These are phyloP conservation scores for Trypanosoma lewisi DNA, from an alignment of 208 protist species.

Conservation along the genomic window DNA sequence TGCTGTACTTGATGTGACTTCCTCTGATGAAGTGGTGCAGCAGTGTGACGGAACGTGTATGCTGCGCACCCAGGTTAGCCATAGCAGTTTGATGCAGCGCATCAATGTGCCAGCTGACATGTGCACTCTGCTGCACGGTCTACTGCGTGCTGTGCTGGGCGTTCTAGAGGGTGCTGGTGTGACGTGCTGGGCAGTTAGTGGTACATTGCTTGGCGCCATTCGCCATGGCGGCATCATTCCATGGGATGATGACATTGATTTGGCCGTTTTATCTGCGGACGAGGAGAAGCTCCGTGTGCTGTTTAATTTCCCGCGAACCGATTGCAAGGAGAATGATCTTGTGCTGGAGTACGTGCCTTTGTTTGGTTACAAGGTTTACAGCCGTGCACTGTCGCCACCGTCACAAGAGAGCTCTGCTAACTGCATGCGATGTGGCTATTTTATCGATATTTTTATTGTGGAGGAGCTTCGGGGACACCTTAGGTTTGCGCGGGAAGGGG, in stretches of 20 bases:
- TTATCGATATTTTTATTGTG: conserved; percentile 34
- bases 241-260: conserved; percentile 45
- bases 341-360: conserved; percentile 33
- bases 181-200: conserved; percentile 22
- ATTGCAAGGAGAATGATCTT: conserved; percentile 7
- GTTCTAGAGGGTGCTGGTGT: conserved; percentile 14
- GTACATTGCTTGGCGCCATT: conserved; percentile 36
- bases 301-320: conserved; percentile 12
- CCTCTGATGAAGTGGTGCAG: conserved; percentile 13
- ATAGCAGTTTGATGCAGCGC: conserved; percentile 15
- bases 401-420: neutral
- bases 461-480: conserved; percentile 2
- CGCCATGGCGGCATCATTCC: conserved; percentile 36
- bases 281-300: conserved; percentile 16
- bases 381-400: conserved; percentile 14
- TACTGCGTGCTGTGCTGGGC: conserved; percentile 15
- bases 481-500: conserved; percentile 8
- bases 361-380: conserved; percentile 43
- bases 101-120: conserved; percentile 14
- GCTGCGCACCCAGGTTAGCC: neutral
- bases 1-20: neutral
- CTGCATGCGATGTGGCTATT: conserved; percentile 28
- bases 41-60: neutral
- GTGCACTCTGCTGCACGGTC: conserved; percentile 8
- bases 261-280: conserved; percentile 20